Percentiles rank a stretch among this genome's conserved stretches.
Evolutionary conservation across 768 basidiomycete species (phyloP).

Genomic region (Tricholoma furcatifolium): DNA sequence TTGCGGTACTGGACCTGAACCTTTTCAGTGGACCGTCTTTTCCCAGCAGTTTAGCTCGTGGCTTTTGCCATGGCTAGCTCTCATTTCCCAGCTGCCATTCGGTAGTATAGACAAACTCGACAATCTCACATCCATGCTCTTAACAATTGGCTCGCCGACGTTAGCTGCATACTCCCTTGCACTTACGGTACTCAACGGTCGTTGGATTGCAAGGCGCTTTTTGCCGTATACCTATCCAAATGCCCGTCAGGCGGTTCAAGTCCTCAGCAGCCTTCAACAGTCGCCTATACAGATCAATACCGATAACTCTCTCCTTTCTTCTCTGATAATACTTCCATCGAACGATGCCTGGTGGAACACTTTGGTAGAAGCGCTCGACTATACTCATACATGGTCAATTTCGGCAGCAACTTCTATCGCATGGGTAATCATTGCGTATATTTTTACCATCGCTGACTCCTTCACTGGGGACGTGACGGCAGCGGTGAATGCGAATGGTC

Average conservation of each 20-base stretch:
- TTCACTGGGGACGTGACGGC: slow-evolving; percentile 23
- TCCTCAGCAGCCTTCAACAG: slow-evolving; percentile 42
- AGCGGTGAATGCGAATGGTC: slow-evolving; percentile 31
- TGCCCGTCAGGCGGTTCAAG: slow-evolving; percentile 25
- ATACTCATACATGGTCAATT: slow-evolving; percentile 37
- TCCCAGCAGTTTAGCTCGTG: slow-evolving; percentile 41
- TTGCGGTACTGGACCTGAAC: slow-evolving; percentile 25
- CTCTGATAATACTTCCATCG: slow-evolving; percentile 39
- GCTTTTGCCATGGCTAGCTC: slow-evolving; percentile 48
- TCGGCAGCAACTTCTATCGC: slow-evolving; percentile 32
- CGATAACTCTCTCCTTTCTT: slow-evolving; percentile 29
- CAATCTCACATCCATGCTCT: slow-evolving; percentile 39
- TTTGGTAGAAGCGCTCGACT: slow-evolving; percentile 32
- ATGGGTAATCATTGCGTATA: slow-evolving; percentile 46
- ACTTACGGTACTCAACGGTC: slow-evolving; percentile 41
- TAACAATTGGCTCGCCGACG: slow-evolving; percentile 43
- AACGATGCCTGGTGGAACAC: slow-evolving; percentile 44
- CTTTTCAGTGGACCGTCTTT: slow-evolving; percentile 31
- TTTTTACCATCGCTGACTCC: slow-evolving; percentile 36
- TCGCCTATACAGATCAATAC: slow-evolving; percentile 32
- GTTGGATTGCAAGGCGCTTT: slow-evolving; percentile 38
- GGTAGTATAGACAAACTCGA: slow-evolving; percentile 36
- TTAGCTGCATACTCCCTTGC: slow-evolving; percentile 46
- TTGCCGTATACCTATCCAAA: slow-evolving; percentile 29
- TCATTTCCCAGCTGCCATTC: slow-evolving; percentile 49